phyloP scores from a whole-genome alignment of 1,284 basidiomycete species.

The Butyriboletus appendiculatus region DNA sequence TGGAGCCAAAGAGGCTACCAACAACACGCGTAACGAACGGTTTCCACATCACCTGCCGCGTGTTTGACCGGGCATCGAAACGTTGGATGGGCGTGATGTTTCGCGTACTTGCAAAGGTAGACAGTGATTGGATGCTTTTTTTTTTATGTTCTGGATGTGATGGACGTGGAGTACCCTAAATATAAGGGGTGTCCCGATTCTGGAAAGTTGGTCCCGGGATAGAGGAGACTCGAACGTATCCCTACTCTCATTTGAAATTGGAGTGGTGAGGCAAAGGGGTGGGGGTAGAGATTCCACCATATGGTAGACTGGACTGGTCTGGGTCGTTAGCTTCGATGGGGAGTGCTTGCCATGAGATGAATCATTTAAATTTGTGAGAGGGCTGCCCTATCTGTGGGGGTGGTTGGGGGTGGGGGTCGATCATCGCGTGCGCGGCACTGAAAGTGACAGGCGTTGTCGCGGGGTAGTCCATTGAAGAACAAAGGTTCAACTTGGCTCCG shows the following conservation, averaged over 20 bases:
- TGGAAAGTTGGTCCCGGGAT: not conserved
- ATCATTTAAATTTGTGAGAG: too few relatives aligned
- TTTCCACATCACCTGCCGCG: not conserved
- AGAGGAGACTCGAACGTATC: not conserved
- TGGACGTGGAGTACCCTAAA: not conserved
- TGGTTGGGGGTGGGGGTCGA: too few relatives aligned
- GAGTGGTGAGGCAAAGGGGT: not conserved
- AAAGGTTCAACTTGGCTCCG: too few relatives aligned
- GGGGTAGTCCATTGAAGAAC: too few relatives aligned
- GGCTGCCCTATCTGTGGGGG: too few relatives aligned
- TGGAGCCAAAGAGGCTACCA: not conserved
- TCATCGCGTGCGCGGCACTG: too few relatives aligned
- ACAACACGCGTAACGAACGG: not conserved
- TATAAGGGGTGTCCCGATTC: not conserved
- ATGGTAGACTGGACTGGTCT: not conserved
- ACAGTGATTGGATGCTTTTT: not conserved
- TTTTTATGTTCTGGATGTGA: not conserved
- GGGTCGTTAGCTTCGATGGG: not conserved
- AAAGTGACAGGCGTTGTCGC: too few relatives aligned
- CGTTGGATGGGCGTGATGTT: not conserved
- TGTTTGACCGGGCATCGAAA: not conserved
- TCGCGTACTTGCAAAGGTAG: too few relatives aligned
- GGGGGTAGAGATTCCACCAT: not conserved
- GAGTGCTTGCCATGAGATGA: too few relatives aligned
- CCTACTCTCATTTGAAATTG: not conserved